Evolutionary conservation across 805 yeast genomes (phyloP).

Genomic region (Lipomyces anomalus): DNA sequence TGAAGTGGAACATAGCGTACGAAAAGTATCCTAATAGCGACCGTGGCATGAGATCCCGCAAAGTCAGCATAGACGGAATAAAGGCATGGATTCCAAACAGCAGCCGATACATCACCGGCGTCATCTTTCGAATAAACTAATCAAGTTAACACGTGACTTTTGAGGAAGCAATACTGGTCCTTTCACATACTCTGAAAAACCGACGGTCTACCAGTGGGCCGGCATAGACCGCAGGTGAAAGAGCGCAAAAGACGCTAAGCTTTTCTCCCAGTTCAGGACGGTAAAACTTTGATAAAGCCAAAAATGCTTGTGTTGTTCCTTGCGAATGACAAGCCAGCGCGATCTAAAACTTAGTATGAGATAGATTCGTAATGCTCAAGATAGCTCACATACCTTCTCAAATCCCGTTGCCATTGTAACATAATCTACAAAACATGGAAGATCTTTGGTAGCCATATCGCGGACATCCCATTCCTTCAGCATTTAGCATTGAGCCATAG

Average conservation of each 20-base stretch:
- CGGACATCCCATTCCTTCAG: slow-evolving; percentile 71
- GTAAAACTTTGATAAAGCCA: slow-evolving; percentile 52
- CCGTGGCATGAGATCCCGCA: slow-evolving; percentile 48
- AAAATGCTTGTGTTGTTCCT: slow-evolving; percentile 82
- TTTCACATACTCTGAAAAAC: slow-evolving; percentile 28
- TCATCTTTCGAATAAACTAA: slow-evolving; percentile 27
- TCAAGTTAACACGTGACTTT: too few relatives aligned
- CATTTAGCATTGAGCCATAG: background rate
- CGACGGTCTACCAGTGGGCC: slow-evolving; percentile 62
- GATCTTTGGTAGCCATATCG: slow-evolving; percentile 75
- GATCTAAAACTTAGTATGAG: slow-evolving; percentile 36
- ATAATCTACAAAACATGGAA: slow-evolving; percentile 64
- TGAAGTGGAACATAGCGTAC: slow-evolving; percentile 76
- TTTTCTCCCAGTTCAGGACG: slow-evolving; percentile 44
- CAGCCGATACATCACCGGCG: slow-evolving; percentile 27
- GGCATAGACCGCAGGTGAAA: slow-evolving; percentile 90
- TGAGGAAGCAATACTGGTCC: background rate
- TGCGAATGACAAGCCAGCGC: slow-evolving; percentile 81
- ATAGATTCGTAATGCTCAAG: background rate
- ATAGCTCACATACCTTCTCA: slow-evolving; percentile 24
- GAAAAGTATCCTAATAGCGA: slow-evolving; percentile 45
- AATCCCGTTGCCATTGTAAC: slow-evolving; percentile 41
- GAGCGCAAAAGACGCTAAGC: slow-evolving; percentile 62
- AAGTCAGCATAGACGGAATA: slow-evolving; percentile 63
- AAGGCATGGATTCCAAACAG: slow-evolving; percentile 76